These are phyloP conservation scores for Aureobasidium sp. DNA, from an alignment of 2,329 filamentous ascomycete genomes.

Conservation along the genomic window DNA sequence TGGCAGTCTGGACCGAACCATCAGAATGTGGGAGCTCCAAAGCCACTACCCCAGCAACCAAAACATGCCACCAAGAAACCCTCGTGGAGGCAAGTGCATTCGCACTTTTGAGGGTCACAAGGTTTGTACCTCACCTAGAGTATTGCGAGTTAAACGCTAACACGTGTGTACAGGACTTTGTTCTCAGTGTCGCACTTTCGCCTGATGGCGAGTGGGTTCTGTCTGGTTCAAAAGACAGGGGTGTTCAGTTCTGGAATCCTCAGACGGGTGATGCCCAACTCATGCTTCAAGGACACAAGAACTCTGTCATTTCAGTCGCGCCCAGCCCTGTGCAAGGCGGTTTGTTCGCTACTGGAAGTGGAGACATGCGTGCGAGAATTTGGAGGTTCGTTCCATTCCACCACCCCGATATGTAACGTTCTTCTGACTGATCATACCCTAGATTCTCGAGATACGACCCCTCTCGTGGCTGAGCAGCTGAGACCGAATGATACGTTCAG, in stretches of 20 bases:
- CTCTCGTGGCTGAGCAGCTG: neutral
- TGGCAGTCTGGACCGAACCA: conserved; percentile 92
- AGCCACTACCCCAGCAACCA: conserved; percentile 51
- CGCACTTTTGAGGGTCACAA: conserved; percentile 97
- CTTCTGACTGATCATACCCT: neutral
- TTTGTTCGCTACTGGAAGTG: conserved; percentile 91
- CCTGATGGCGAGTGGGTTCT: conserved; percentile 94
- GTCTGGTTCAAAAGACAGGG: conserved; percentile 92
- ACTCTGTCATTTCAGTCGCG: conserved; percentile 94
- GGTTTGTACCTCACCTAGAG: conserved; percentile 40
- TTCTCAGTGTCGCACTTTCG: conserved; percentile 88
- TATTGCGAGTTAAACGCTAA: neutral
- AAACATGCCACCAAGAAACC: conserved; percentile 20
- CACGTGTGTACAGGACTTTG: conserved; percentile 62
- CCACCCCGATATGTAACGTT: neutral
- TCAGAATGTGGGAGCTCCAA: conserved; percentile 96
- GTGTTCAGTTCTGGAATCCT: conserved; percentile 98
- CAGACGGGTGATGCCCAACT: conserved; percentile 87
- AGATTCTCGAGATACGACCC: conserved; percentile 4
- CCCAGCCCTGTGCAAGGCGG: conserved; percentile 72
- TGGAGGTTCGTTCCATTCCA: conserved; percentile 57
- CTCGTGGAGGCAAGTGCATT: conserved; percentile 85
- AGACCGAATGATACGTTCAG: neutral
- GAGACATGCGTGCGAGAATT: conserved; percentile 95
- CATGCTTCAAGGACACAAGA: conserved; percentile 98